phyloP scores from a whole-genome alignment of 2,329 filamentous ascomycete species.

The Pyrenophora tritici-repentis region DNA sequence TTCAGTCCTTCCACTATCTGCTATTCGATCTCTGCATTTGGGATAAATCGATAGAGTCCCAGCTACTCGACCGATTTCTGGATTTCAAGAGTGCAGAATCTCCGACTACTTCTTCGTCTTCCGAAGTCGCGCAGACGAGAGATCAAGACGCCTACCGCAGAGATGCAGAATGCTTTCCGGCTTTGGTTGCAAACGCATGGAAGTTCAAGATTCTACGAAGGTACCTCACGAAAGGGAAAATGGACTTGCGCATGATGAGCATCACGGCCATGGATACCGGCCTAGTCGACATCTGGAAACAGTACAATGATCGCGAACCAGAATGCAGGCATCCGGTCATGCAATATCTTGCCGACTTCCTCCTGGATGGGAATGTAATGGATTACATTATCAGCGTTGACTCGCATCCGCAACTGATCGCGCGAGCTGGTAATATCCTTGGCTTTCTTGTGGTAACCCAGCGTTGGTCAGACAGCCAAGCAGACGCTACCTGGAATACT shows the following conservation, averaged over 20 bases:
- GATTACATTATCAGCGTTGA: conserved; percentile 88
- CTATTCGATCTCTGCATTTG: conserved; percentile 35
- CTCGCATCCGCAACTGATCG: conserved; percentile 88
- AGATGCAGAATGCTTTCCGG: conserved; percentile 47
- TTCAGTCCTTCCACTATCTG: conserved; percentile 27
- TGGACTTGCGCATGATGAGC: conserved; percentile 84
- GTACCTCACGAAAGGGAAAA: conserved; percentile 81
- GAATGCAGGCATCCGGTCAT: conserved; percentile 59
- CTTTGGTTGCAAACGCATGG: conserved; percentile 67
- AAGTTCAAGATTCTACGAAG: conserved; percentile 70
- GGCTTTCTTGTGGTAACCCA: conserved; percentile 83
- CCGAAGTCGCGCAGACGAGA: conserved; percentile 1
- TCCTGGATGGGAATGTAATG: conserved; percentile 73
- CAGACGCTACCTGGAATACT: conserved; percentile 82
- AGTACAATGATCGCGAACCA: conserved; percentile 53
- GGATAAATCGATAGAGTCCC: conserved; percentile 28
- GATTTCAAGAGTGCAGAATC: conserved; percentile 31
- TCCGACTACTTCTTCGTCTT: conserved; percentile 21
- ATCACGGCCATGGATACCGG: conserved; percentile 74
- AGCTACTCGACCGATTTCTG: conserved; percentile 33
- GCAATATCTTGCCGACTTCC: conserved; percentile 69
- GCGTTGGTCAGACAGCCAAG: conserved; percentile 72
- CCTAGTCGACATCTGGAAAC: conserved; percentile 65
- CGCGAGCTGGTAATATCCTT: conserved; percentile 79
- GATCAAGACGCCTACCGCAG: conserved; percentile 23